phyloP scores from a whole-genome alignment of 2,329 filamentous ascomycete species.

The Aspergillus persii region DNA sequence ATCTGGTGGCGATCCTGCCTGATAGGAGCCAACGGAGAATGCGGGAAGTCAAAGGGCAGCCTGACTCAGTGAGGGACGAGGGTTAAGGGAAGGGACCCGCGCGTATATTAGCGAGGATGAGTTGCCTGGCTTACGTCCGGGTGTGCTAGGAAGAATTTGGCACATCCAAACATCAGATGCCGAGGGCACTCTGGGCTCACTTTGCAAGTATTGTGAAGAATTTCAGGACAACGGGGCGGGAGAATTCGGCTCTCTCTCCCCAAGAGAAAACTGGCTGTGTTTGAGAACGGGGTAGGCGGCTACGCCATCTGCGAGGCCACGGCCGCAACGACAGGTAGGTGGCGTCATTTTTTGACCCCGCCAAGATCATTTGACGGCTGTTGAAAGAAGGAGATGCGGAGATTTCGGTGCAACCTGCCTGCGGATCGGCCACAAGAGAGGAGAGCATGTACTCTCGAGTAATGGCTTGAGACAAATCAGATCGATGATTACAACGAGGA shows the following conservation, averaged over 20 bases:
- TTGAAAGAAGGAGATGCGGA: not conserved
- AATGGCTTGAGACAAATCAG: slow-evolving; percentile 4
- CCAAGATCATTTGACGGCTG: not conserved
- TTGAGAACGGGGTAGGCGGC: not conserved
- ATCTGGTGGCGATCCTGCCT: slow-evolving; percentile 6
- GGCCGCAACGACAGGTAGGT: not conserved
- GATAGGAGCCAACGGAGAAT: slow-evolving; percentile 14
- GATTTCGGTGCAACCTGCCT: not conserved
- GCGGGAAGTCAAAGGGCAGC: not conserved
- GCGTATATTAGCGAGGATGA: slow-evolving; percentile 10
- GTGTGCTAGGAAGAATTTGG: not conserved
- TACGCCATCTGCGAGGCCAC: not conserved
- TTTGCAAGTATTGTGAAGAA: not conserved
- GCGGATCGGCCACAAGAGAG: not conserved
- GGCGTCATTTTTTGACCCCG: not conserved
- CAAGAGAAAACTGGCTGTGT: not conserved
- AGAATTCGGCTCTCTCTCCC: not conserved
- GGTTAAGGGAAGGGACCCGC: slow-evolving; percentile 1
- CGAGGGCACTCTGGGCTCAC: not conserved
- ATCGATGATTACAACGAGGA: not conserved
- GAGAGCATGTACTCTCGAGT: not conserved
- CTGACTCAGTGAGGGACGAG: slow-evolving; percentile 3
- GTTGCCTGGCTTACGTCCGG: not conserved
- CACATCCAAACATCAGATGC: not conserved
- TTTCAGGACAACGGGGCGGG: not conserved